Conservation (phyloP, 2,329 filamentous ascomycete genomes). For the Pyrenophora tritici-repentis region DNA sequence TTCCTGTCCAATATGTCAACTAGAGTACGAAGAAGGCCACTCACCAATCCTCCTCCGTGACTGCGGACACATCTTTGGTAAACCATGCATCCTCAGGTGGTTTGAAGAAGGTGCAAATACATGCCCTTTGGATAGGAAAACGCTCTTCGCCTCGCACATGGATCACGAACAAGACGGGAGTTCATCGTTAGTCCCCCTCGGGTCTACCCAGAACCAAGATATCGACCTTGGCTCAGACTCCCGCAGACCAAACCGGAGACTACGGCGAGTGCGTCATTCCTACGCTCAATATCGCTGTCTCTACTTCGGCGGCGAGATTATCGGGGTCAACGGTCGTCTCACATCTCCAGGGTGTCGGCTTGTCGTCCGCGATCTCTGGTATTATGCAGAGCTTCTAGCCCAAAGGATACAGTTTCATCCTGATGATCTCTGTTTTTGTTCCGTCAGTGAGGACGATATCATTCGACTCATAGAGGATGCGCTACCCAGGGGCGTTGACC, state of each 20-base stretch:
- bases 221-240: background rate
- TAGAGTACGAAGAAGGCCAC: background rate
- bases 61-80: conserved; percentile 21
- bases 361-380: conserved; percentile 6
- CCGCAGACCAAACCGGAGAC: background rate
- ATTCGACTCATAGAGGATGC: background rate
- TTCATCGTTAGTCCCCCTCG: background rate
- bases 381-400: conserved; percentile 2
- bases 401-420: background rate
- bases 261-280: background rate
- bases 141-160: background rate
- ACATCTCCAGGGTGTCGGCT: background rate
- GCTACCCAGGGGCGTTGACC: conserved; percentile 3
- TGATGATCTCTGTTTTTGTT: background rate
- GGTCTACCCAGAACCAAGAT: background rate
- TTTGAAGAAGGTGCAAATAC: conserved; percentile 1
- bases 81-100: conserved; percentile 12
- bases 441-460: background rate
- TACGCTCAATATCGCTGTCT: background rate
- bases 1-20: conserved; percentile 13
- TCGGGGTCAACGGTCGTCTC: conserved; percentile 4
- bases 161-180: background rate
- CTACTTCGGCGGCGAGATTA: conserved; percentile 4
- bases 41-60: conserved; percentile 6
- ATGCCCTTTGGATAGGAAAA: background rate